Evolutionary conservation across 768 basidiomycete species (phyloP).

Genomic region (Auriscalpium microsporum): DNA sequence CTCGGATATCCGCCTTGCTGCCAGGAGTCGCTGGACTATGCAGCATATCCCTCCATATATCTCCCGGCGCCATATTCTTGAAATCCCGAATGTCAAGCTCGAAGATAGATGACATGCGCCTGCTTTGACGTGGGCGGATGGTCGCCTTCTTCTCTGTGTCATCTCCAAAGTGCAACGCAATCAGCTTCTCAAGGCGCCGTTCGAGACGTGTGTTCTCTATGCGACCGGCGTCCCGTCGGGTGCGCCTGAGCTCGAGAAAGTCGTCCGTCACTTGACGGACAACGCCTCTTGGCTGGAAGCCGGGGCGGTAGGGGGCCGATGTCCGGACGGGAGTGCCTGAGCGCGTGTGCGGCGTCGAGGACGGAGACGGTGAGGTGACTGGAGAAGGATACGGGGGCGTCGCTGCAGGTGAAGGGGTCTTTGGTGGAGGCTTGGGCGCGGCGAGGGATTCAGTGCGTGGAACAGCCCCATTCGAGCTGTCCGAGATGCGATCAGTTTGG

Average conservation of each 20-base stretch:
- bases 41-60: slow-evolving; percentile 61
- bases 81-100: slow-evolving; percentile 55
- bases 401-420: slow-evolving; percentile 13
- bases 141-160: slow-evolving; percentile 11
- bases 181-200: slow-evolving; percentile 82
- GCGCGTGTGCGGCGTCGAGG: slow-evolving; percentile 3
- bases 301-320: slow-evolving; percentile 69
- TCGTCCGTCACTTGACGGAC: slow-evolving; percentile 76
- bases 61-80: slow-evolving; percentile 54
- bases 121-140: slow-evolving; percentile 17
- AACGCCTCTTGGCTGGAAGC: slow-evolving; percentile 90
- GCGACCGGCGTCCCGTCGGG: slow-evolving; percentile 37
- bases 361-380: slow-evolving; percentile 15
- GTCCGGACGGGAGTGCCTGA: slow-evolving; percentile 14
- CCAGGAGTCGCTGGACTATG: slow-evolving; percentile 34
- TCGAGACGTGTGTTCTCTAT: slow-evolving; percentile 81
- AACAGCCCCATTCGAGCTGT: no score
- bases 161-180: slow-evolving; percentile 56
- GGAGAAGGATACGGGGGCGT: slow-evolving; percentile 14
- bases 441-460: neutral
- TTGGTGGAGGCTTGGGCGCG: neutral
- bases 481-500: neutral
- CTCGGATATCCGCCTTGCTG: slow-evolving; percentile 58
- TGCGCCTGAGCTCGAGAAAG: slow-evolving; percentile 44
- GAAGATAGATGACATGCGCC: slow-evolving; percentile 62